Evolutionary conservation across 768 basidiomycete species (phyloP).

Genomic region (Leccinum sublutescens): DNA sequence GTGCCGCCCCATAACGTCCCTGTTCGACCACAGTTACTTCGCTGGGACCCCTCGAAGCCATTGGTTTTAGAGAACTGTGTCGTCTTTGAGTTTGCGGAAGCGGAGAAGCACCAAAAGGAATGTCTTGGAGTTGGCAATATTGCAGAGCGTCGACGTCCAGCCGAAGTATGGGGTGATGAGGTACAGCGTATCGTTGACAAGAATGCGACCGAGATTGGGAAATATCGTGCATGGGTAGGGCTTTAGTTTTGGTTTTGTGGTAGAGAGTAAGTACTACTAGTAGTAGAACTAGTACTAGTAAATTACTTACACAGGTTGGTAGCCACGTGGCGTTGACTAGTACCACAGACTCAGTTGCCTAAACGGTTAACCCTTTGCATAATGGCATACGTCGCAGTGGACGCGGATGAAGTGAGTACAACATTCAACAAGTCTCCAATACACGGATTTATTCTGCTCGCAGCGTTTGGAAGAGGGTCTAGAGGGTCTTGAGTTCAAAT

Average conservation of each 20-base stretch:
- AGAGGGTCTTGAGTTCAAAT: constrained; percentile 72
- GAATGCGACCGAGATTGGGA: constrained; percentile 57
- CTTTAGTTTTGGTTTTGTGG: neutral
- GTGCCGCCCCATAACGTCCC: constrained; percentile 79
- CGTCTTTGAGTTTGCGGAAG: constrained; percentile 76
- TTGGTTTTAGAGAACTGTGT: constrained; percentile 81
- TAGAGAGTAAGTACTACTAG: too few species aligned
- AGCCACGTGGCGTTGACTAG: constrained; percentile 4
- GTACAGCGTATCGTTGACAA: constrained; percentile 56
- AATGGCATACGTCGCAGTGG: constrained; percentile 75
- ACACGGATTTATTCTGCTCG: neutral
- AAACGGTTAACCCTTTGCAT: neutral
- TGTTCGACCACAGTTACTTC: constrained; percentile 65
- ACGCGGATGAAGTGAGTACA: constrained; percentile 61
- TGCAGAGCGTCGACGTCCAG: constrained; percentile 33
- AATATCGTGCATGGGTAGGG: constrained; percentile 53
- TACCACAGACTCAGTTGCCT: neutral
- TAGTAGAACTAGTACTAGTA: too few species aligned
- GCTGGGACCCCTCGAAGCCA: constrained; percentile 73
- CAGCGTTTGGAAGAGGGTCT: constrained; percentile 65
- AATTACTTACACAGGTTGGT: too few species aligned
- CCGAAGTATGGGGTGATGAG: constrained; percentile 70
- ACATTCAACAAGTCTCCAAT: neutral
- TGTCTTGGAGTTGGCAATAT: constrained; percentile 32
- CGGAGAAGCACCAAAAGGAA: constrained; percentile 57